These are phyloP conservation scores for Pestalotiopsis sp. DNA, from an alignment of 2,329 filamentous ascomycete genomes.

Conservation along the genomic window DNA sequence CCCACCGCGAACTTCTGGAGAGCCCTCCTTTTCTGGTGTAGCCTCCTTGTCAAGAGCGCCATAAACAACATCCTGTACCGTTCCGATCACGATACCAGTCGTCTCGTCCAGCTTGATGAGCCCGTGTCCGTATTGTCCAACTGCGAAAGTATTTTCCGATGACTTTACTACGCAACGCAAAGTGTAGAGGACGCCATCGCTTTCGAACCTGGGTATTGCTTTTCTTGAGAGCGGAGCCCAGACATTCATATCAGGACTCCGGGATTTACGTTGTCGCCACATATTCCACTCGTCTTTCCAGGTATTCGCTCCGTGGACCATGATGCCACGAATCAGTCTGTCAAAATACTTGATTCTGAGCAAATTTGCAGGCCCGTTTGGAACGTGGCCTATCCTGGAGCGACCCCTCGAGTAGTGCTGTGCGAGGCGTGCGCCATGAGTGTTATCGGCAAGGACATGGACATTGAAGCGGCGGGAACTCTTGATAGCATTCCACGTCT, in stretches of 20 bases:
- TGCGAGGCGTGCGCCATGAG: constrained; percentile 50
- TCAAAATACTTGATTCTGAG: not conserved
- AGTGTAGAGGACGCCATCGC: not conserved
- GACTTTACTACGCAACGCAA: not conserved
- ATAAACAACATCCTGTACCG: not conserved
- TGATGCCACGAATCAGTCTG: not conserved
- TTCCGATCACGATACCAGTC: not conserved
- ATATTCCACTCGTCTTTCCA: not conserved
- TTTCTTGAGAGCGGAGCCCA: not conserved
- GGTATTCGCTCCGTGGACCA: not conserved
- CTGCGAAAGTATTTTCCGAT: not conserved
- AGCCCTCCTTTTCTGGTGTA: not conserved
- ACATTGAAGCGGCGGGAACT: constrained; percentile 52
- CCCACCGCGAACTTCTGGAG: too few relatives aligned
- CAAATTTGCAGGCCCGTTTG: not conserved
- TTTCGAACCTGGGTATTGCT: not conserved
- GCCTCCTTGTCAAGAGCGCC: not conserved
- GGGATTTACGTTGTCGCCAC: not conserved
- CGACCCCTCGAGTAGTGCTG: constrained; percentile 42
- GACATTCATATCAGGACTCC: too few relatives aligned
- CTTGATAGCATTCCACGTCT: constrained; percentile 54
- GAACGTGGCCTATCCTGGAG: not conserved
- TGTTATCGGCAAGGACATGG: constrained; percentile 53
- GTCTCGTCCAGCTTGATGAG: not conserved
- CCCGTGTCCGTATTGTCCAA: not conserved